phyloP scores from a whole-genome alignment of 768 basidiomycete genomes.

The Podaxis sp. region DNA sequence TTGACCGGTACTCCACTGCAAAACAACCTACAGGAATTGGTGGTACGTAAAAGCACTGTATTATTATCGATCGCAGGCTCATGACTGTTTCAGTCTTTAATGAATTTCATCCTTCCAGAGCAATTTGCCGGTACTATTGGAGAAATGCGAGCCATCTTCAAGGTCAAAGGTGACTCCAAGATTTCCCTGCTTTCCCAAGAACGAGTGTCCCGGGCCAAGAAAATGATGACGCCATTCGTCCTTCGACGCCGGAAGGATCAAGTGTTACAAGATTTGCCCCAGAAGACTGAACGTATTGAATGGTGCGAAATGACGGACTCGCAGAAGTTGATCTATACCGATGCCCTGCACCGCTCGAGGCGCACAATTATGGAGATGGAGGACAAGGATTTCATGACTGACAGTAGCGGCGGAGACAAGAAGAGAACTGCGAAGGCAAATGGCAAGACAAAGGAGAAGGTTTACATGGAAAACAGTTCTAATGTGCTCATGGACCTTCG shows the following conservation, averaged over 20 bases:
- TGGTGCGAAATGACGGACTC: slow-evolving; percentile 90
- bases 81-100: slow-evolving; percentile 65
- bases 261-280: slow-evolving; percentile 89
- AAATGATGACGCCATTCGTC: slow-evolving; percentile 99
- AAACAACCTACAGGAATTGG: slow-evolving; percentile 86
- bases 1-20: slow-evolving; percentile 95
- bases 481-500: slow-evolving; percentile 98
- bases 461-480: slow-evolving; percentile 75
- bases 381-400: slow-evolving; percentile 18
- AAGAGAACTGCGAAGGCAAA: slow-evolving; percentile 40
- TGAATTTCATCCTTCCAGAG: slow-evolving; percentile 96
- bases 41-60: slow-evolving; percentile 47
- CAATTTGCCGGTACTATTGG: slow-evolving; percentile 77
- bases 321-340: slow-evolving; percentile 80
- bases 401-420: slow-evolving; percentile 21
- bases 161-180: slow-evolving; percentile 90
- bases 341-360: slow-evolving; percentile 79
- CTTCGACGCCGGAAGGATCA: slow-evolving; percentile 96
- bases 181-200: slow-evolving; percentile 86
- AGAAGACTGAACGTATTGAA: slow-evolving; percentile 89
- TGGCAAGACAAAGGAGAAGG: slow-evolving; percentile 52
- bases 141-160: slow-evolving; percentile 91
- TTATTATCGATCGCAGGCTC: not conserved
- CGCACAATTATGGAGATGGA: slow-evolving; percentile 64
- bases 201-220: slow-evolving; percentile 92